Base-by-base conservation (phyloP, 2,329 filamentous ascomycete genomes). In the Byssoonygena ceratinophila region DNA sequence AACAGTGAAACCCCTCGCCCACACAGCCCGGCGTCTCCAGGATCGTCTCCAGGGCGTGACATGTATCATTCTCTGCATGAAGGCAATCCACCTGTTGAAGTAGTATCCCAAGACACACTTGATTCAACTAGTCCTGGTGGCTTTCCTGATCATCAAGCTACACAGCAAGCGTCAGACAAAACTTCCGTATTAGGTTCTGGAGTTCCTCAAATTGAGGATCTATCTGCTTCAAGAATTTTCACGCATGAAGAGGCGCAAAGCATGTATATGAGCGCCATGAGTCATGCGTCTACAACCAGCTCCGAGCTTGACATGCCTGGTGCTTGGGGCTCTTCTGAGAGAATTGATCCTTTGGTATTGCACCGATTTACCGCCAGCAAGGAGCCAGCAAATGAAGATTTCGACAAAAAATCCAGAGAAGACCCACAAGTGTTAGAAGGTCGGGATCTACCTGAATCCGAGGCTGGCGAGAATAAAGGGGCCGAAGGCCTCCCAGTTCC, bases 211-310 rank as follows among this genome's bases (percentile, higher is more conserved):
- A 9, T 23, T 20, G 66, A 66, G 44, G 67, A 72, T 27, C 65
- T 76, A n/a, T 64, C 68, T 5, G 67, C 73, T 53, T 75, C 73
- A 2, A 72, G 64, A 55, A 59, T 74, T 43, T 76, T 74, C 53
- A 72, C 70, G 39, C 70, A 72, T 52, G 71, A 74, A 54, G 71
- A 75, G 59, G 73, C 73, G n/a, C 67, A 73, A 52, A 75, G 73
- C 57, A 69, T 76, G 66, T 76, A 75, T 53, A 73, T 75, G 72
- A 76, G 81, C 61, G 80, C 78, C 9, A 70, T 81, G 52, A 80
- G 76, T 54, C 67, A 69, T 34, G 64, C 63, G 8, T 64, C 66
- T 22, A 57, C 53, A 18, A 47, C 54, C 29, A 54, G 51, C 46
- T 65, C 66, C 41, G 56, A 61, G 25, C 64, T 63, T 3, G 60